These are phyloP conservation scores for Ogataea siamensis DNA, from an alignment of 805 yeast genomes.

Conservation along the genomic window DNA sequence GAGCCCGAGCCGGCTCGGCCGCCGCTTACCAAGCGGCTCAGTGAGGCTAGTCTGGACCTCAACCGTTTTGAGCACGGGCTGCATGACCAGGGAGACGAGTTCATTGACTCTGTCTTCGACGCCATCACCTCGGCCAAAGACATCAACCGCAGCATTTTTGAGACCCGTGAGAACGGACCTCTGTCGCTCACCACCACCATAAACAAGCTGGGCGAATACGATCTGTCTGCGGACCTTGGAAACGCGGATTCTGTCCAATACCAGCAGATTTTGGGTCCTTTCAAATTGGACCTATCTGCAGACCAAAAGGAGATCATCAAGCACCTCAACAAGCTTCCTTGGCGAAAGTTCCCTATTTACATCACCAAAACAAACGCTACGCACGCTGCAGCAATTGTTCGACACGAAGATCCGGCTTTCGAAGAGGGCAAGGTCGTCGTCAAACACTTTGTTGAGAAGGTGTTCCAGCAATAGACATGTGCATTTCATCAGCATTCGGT, in stretches of 20 bases:
- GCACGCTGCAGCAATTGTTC: slow-evolving; percentile 80
- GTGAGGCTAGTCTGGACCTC: slow-evolving; percentile 27
- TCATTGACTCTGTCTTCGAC: slow-evolving; percentile 62
- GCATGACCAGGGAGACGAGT: slow-evolving; percentile 59
- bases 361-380: slow-evolving; percentile 64
- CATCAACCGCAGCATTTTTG: slow-evolving; percentile 24
- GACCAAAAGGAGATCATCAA: slow-evolving; percentile 52
- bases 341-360: slow-evolving; percentile 72
- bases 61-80: slow-evolving; percentile 42
- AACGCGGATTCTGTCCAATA: slow-evolving; percentile 8
- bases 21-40: slow-evolving; percentile 23
- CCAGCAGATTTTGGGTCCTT: slow-evolving; percentile 22
- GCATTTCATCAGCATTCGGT: not conserved
- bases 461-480: slow-evolving; percentile 26
- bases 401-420: slow-evolving; percentile 53
- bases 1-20: slow-evolving; percentile 21
- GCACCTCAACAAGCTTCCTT: slow-evolving; percentile 55
- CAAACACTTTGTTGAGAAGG: slow-evolving; percentile 56
- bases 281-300: slow-evolving; percentile 38
- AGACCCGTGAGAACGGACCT: slow-evolving; percentile 31
- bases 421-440: slow-evolving; percentile 71
- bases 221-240: slow-evolving; percentile 13
- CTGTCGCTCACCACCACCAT: slow-evolving; percentile 28
- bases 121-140: slow-evolving; percentile 45
- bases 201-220: slow-evolving; percentile 29